Evolutionary conservation across 331 rosid genomes (phyloP), one percentile per base, ranked within the genome.

Genomic region (Ulmus americana): DNA sequence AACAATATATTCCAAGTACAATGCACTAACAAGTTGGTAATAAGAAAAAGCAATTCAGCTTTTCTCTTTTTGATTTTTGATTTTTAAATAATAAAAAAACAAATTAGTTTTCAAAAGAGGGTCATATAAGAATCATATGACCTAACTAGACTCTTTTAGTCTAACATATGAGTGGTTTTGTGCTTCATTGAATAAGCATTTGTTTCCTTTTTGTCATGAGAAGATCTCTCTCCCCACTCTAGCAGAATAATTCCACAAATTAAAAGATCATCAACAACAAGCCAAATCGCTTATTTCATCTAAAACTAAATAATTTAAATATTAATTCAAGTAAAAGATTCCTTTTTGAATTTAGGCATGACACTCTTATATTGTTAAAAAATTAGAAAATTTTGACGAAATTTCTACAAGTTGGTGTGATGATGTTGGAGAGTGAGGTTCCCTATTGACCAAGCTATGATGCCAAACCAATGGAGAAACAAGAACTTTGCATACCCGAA

Each of bases 151-250:
- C 28, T 22, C 44, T 46, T 28, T 28, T 28, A 28, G 35, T 28
- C 44, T 13, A 48, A 51, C 39, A 28, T 28, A 28, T 28, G 35
- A 28, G 49, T 50, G 69, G 69, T 65, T 28, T 28, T 28, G 35
- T 11, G 43, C 42, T 46, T 71, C 70, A 63, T 55, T 71, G 63
- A 70, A 63, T 43, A 63, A 55, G 69, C 55, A 55, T 55, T 45
- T 5, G 45, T 46, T 45, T 50, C 54, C 16, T 39, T 45, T 45
- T 8, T 16, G 10, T 15, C 1, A 6, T 9, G 4, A 22, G 39
- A 1, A 39, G 4, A 8, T 35, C 74, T 39, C 38, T 42, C 44
- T 41, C 50, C 38, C 56, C 10, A 35, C 13, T 61, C 1, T 41
- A 22, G 22, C 22, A 20, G 75, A 70, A 70, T 45, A 53, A 70